Evolutionary conservation across 2,329 filamentous ascomycete genomes (phyloP), one percentile per base, ranked within the genome.

Genomic region (Pseudogymnoascus sp.): DNA sequence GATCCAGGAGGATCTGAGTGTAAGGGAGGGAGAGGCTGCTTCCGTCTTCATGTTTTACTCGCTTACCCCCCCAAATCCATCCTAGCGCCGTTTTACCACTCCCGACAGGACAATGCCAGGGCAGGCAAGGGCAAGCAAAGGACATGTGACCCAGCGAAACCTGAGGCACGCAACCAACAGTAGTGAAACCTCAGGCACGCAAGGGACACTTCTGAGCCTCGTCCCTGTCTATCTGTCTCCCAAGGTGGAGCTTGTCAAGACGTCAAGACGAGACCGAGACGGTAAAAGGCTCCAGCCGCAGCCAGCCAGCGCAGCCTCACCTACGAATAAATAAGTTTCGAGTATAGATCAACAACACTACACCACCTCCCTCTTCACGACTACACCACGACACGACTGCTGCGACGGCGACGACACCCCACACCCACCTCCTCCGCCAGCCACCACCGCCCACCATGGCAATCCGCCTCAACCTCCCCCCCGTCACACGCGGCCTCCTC

Each of bases 381-480:
- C 38, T 21, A 8, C 38, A 40, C n/a, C 21, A 44, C 40, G 40
- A 44, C 40, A 44, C 40, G 4, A 21, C 40, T 1, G 21, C 40
- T 1, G 21, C 40, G 16, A 44, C 40, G 35, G 10, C 38, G 10
- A 44, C 40, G 3, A 44, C 18, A 7, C 1, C 16, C 16, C 10
- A 44, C 38, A 18, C 6, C 40, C 40, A 44, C 40, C 18, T 12
- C 50, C n/a, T 4, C 25, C 50, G 10, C 4, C 23, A 8, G 11
- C n/a, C 25, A 31, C 50, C n/a, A 31, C 18, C 7, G 12, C 50
- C 70, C 75, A 76, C 71, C 73, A 89, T 96, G 91, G 83, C 90
- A 71, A 82, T 87, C 62, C 88, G 93, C 79, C 83, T 97, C 77
- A 97, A 95, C 73, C 88, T 97, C 67, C 94, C 94, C 65, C 93